These are phyloP conservation scores for Acanthamoeba sp. DNA, from an alignment of 208 protist genomes.

Conservation along the genomic window DNA sequence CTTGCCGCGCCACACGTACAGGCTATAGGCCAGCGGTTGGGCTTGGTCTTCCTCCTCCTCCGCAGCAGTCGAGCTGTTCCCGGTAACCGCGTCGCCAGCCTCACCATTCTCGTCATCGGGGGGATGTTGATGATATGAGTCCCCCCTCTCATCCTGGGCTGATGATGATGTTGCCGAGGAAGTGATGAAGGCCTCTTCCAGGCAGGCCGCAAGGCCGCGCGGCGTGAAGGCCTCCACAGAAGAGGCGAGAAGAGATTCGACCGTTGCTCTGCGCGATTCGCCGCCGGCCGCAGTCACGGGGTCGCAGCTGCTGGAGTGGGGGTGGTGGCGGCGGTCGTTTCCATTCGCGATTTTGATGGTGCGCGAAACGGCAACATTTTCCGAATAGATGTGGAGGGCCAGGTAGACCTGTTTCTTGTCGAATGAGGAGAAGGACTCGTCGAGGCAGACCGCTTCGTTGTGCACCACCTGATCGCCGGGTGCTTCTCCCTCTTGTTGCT, in stretches of 20 bases:
- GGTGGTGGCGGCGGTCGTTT: no score
- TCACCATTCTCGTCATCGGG: neutral
- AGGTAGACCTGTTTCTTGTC: constrained; percentile 64
- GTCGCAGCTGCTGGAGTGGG: neutral
- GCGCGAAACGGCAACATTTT: neutral
- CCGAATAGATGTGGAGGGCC: constrained; percentile 71
- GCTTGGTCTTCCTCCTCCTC: neutral
- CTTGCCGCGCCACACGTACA: constrained; percentile 68
- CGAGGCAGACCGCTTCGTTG: neutral
- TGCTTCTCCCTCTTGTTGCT: neutral
- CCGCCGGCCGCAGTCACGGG: neutral
- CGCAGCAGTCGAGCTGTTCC: neutral
- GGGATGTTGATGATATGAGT: neutral
- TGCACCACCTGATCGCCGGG: constrained; percentile 8
- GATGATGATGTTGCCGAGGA: neutral
- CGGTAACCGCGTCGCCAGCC: constrained; percentile 12
- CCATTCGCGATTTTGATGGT: neutral
- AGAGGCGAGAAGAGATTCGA: constrained; percentile 19
- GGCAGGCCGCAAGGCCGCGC: constrained; percentile 52
- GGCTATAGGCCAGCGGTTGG: constrained; percentile 63
- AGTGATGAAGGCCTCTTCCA: constrained; percentile 70
- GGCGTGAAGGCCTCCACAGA: constrained; percentile 73
- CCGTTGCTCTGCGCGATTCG: constrained; percentile 40
- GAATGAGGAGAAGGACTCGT: constrained; percentile 55
- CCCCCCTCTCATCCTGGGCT: neutral